Evolutionary conservation across 139 green algal genomes (phyloP), one percentile per base, ranked within the genome.

Genomic region (Volvox reticuliferus): DNA sequence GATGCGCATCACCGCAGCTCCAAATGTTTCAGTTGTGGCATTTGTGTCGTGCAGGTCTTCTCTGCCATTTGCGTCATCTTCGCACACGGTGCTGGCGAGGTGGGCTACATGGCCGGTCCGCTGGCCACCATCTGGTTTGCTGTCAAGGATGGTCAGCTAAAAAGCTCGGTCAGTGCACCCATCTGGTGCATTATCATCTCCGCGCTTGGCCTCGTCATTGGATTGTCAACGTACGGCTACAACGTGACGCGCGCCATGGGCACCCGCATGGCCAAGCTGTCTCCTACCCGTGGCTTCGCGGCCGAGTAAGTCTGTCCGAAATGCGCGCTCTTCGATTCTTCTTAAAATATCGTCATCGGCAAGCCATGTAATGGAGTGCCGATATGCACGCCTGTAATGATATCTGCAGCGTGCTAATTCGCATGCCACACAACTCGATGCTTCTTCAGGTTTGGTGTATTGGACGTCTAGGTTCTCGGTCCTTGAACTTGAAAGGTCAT

Each of bases 141-240:
- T 19, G 94, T 94, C 89, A 91, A 94, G 88, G 75, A 76, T 44
- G 91, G 92, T 69, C 71, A 9, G 1, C 89, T 96, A 44, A 21
- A 35, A 88, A 93, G 73, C 69, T 89, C 82, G n/a, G 82, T 93
- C 3, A 13, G 44, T 2, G 88, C 92, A 0, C 91, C 89, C 50
- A 91, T 95, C 82, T 97, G 94, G 94, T 93, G 94, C 80, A 81
- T 96, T 26, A 18, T 95, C 24, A 92, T 96, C 19, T 91, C 88
- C 32, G 96, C 93, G 20, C 12, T 93, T 0, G 93, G 93, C 37
- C 94, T 97, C 69, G 94, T 97, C 24, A 67, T 96, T 16, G 95
- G 95, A 1, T 91, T 97, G 50, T 94, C 93, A n/a, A 96, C 94
- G 32, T 97, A 96, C 79, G 93, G 91, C 61, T 96, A 97, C 94